Conservation (phyloP, 106 monocot genomes). For the Acanthochlamys bracteata region DNA sequence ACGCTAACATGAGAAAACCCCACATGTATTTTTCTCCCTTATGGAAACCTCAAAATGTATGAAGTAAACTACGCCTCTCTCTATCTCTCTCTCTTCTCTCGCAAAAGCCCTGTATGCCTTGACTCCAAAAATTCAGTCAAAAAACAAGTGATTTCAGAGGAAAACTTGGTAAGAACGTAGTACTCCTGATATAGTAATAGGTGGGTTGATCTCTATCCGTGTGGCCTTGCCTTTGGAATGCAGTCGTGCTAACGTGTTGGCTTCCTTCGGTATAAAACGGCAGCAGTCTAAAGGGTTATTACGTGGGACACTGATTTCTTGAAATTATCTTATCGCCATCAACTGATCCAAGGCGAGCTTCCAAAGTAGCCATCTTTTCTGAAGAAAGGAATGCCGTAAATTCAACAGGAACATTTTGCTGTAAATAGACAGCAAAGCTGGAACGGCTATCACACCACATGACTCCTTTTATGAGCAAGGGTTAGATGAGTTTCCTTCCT, state of each 20-base stretch:
- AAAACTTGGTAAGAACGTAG: slow-evolving; percentile 69
- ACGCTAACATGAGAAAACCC: no score
- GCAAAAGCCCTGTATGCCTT: no score
- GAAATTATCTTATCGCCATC: slow-evolving; percentile 52
- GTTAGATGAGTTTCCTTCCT: slow-evolving; percentile 73
- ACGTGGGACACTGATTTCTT: slow-evolving; percentile 88
- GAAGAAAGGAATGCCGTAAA: slow-evolving; percentile 63
- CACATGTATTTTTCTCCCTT: no score
- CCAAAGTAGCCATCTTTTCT: slow-evolving; percentile 81
- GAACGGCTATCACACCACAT: slow-evolving; percentile 79
- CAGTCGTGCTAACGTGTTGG: slow-evolving; percentile 53
- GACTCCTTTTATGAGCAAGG: slow-evolving; percentile 89
- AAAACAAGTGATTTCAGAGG: no score
- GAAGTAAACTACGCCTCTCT: no score
- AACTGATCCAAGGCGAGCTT: slow-evolving; percentile 48
- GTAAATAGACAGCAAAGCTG: slow-evolving; percentile 43
- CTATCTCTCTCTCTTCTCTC: no score
- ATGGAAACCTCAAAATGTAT: no score
- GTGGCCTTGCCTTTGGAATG: slow-evolving; percentile 58
- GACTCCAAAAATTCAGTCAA: no score
- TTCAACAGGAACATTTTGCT: slow-evolving; percentile 58
- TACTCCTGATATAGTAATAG: slow-evolving; percentile 39
- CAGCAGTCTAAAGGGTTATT: slow-evolving; percentile 73
- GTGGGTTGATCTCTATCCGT: slow-evolving; percentile 53
- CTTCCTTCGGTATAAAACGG: slow-evolving; percentile 53